phyloP scores from a whole-genome alignment of 768 basidiomycete genomes.

The Tylopilus sp. region DNA sequence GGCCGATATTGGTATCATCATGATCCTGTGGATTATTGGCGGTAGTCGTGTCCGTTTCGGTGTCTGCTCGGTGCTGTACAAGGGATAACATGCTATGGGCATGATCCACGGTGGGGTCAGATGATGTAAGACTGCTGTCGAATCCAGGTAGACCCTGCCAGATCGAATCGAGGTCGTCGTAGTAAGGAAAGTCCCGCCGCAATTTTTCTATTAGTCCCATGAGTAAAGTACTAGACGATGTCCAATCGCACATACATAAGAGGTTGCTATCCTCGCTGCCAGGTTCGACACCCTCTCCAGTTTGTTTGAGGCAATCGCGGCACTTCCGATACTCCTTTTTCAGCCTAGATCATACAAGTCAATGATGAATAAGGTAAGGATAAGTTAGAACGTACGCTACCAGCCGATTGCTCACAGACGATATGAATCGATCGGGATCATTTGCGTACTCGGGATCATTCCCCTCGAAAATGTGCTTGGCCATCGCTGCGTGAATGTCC shows the following conservation, averaged over 20 bases:
- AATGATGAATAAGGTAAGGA: neutral
- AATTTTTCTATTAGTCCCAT: neutral
- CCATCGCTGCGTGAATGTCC: neutral
- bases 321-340: neutral
- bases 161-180: neutral
- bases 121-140: no score
- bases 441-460: neutral
- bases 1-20: no score
- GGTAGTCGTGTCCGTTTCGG: no score
- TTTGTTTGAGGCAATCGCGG: neutral
- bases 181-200: neutral
- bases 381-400: neutral
- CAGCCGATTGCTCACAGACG: neutral
- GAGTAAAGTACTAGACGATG: neutral
- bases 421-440: neutral
- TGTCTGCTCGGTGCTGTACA: no score
- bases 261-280: neutral
- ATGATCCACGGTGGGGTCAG: no score
- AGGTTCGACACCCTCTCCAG: neutral
- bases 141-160: neutral
- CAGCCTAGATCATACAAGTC: neutral
- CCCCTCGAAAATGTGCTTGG: neutral
- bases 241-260: neutral
- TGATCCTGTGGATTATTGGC: neutral
- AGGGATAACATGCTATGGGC: no score